Evolutionary conservation across 1,284 basidiomycete species (phyloP).

Genomic region (Schizophyllum commune): DNA sequence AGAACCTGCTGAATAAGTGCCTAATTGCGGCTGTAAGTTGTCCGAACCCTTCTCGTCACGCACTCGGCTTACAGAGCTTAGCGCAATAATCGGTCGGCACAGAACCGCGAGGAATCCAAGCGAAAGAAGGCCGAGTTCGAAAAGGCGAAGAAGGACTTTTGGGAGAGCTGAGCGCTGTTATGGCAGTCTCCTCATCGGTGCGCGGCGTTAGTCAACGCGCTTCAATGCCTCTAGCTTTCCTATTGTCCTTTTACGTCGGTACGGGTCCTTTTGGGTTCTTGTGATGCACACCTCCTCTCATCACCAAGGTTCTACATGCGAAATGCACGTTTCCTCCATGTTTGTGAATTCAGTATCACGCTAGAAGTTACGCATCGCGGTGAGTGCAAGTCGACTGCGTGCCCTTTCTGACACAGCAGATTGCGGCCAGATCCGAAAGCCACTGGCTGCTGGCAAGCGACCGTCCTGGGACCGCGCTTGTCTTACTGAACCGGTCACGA

Average conservation of each 20-base stretch:
- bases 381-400: no score
- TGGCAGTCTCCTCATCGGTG: not conserved
- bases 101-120: constrained; percentile 34
- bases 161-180: not conserved
- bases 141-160: constrained; percentile 55
- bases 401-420: no score
- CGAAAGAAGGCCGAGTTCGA: constrained; percentile 47
- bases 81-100: not conserved
- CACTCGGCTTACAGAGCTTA: not conserved
- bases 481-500: no score
- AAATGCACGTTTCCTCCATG: no score
- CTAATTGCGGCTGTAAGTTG: constrained; percentile 22
- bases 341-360: no score
- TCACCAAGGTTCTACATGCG: not conserved
- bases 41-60: not conserved
- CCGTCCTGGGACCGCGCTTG: no score
- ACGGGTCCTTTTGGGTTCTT: not conserved
- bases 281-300: not conserved
- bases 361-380: no score
- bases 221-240: not conserved
- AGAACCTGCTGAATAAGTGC: constrained; percentile 67
- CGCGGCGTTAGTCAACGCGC: not conserved
- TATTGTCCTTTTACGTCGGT: not conserved
- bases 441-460: no score
- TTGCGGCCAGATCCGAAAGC: no score